Base-by-base conservation (phyloP, 352 stramenopile species). In the Globisporangium lucens region DNA sequence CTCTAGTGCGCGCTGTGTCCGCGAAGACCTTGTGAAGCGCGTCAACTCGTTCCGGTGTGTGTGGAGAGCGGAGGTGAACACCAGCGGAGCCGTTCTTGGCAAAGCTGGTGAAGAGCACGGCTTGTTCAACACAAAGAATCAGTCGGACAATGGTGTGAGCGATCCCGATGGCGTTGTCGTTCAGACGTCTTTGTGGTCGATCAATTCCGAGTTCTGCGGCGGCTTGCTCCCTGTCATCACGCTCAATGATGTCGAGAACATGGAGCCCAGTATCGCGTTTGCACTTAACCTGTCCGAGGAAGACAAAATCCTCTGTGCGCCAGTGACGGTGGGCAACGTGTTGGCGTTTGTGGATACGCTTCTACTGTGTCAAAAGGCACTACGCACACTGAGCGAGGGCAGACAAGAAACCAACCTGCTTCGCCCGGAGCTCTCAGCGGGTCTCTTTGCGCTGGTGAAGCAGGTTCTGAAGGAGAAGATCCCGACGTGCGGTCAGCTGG, bases 371-470 rank as follows among this genome's bases (percentile, higher is more conserved):
- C 66, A 75, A 22, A 38, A 68, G 4, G n/a, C 56, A 22, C 12
- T 71, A 30, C 13, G n/a, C 2, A 43, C 43, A 7, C 70, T 30
- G 24, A 72, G 65, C 30, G 64, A 27, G 12, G 33, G 0, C 56
- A 65, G n/a, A 24, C 51, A 13, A 57, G 57, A 61, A n/a, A 36
- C 27, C 9, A 67, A 51, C n/a, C 61, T 75, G 9, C 72, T 95
- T 30, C 73, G 78, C 6, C 74, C 83, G 12, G 82, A 95, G 64
- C 67, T 95, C 5, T 74, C 81, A 1, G 67, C 82, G 0, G 81
- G 85, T 13, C 36, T 95, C 5, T 96, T 96, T 70, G 75, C 83
- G 1, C 76, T 96, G 1, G 63, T 91, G 30, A 88, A 90, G 63
- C 80, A 93, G 56, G 79, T 94, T 4, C 47, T 96, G 8, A 68